Conservation (phyloP, 139 green algal species). For the Edaphochlamys debaryana region DNA sequence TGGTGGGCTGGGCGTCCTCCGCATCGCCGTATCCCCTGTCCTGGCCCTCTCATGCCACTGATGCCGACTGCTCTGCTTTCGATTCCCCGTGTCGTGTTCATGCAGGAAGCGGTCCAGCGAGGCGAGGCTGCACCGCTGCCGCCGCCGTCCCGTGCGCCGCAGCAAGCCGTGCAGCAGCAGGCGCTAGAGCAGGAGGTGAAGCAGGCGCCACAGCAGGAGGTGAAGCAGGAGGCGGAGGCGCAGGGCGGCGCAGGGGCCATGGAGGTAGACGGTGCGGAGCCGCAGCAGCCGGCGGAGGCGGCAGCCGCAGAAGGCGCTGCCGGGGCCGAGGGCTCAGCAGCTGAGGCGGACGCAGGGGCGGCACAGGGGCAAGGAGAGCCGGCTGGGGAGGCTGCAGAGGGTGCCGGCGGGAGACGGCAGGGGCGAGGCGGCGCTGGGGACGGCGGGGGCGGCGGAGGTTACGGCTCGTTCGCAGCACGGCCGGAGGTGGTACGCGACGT, state of each 20-base stretch:
- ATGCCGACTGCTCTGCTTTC: too few relatives aligned
- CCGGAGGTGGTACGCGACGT: conserved; percentile 15
- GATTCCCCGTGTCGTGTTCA: too few relatives aligned
- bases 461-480: conserved; percentile 23
- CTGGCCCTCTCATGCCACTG: too few relatives aligned
- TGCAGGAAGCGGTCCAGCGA: background rate
- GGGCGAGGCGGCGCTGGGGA: background rate
- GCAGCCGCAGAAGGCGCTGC: too few relatives aligned
- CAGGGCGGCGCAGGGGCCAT: background rate
- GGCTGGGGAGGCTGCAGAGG: too few relatives aligned
- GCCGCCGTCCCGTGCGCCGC: conserved; percentile 10
- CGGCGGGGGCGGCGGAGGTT: conserved; percentile 7
- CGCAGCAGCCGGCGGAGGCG: too few relatives aligned
- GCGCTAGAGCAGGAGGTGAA: background rate
- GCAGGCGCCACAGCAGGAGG: background rate
- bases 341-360: background rate
- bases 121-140: background rate
- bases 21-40: too few relatives aligned
- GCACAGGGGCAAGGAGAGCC: too few relatives aligned
- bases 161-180: background rate
- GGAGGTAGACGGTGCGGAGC: background rate
- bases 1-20: too few relatives aligned
- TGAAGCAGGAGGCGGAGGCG: background rate
- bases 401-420: too few relatives aligned
- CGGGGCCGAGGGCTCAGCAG: background rate